Conservation (phyloP, 2,329 filamentous ascomycete genomes). For the Decorospora gaudefroyi region DNA sequence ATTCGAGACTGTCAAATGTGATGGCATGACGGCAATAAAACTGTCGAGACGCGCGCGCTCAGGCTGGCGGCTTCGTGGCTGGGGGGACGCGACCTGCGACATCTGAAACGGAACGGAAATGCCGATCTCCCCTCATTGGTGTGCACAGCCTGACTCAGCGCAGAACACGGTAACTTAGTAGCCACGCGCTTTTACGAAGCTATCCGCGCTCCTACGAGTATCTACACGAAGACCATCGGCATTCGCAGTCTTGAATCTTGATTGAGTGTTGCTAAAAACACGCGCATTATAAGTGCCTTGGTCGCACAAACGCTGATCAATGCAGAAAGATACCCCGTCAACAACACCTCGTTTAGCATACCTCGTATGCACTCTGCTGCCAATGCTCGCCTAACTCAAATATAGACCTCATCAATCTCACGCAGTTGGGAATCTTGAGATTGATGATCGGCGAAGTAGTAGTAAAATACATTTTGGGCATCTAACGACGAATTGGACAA, state of each 20-base stretch:
- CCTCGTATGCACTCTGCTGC: conserved; percentile 1
- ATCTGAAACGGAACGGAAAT: conserved; percentile 25
- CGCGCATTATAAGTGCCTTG: conserved; percentile 11
- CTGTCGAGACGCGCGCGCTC: conserved; percentile 32
- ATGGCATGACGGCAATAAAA: conserved; percentile 21
- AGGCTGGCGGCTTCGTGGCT: conserved; percentile 19
- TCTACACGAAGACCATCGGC: no score
- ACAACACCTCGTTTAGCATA: conserved; percentile 4
- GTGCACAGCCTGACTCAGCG: conserved; percentile 20
- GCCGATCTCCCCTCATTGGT: conserved; percentile 15
- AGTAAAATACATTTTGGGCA: conserved; percentile 9
- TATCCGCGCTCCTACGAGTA: no score
- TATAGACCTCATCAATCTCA: conserved; percentile 14
- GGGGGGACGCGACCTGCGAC: conserved; percentile 14
- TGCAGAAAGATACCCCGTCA: conserved; percentile 11
- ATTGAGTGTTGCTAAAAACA: conserved; percentile 20
- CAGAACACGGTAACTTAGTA: conserved; percentile 6
- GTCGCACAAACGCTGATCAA: conserved; percentile 14
- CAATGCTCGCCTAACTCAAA: conserved; percentile 3
- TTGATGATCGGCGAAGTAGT: conserved; percentile 3
- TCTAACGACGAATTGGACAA: conserved; percentile 3
- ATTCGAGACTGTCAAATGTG: conserved; percentile 21
- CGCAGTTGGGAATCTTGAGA: conserved; percentile 5
- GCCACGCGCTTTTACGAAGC: conserved; percentile 9
- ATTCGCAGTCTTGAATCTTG: no score